Conservation (phyloP, 1,139 yeast genomes). For the Yamadazyma trypodendri region DNA sequence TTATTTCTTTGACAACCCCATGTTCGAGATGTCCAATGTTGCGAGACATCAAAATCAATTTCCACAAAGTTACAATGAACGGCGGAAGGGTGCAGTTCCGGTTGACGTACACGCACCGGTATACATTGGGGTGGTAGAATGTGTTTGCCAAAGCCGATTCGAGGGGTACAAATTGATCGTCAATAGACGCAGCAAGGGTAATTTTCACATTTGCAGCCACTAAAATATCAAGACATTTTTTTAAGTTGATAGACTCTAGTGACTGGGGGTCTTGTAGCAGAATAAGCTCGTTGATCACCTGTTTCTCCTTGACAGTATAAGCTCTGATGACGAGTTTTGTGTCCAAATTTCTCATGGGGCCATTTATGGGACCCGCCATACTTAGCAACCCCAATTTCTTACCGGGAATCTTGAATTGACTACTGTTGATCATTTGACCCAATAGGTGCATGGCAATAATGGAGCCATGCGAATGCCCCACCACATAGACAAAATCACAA, state of each 20-base stretch:
- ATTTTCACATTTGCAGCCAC: conserved; percentile 46
- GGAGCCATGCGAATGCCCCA: conserved; percentile 46
- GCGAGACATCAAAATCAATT: conserved; percentile 32
- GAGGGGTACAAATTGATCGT: conserved; percentile 84
- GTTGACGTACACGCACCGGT: conserved; percentile 37
- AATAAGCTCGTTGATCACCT: conserved; percentile 47
- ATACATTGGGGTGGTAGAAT: conserved; percentile 54
- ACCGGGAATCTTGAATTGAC: conserved; percentile 10
- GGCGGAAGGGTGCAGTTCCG: conserved; percentile 25
- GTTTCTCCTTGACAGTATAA: conserved; percentile 46
- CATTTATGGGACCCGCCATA: conserved; percentile 45
- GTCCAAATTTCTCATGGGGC: conserved; percentile 46
- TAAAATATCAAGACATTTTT: conserved; percentile 27
- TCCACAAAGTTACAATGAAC: conserved; percentile 32
- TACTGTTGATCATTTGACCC: conserved; percentile 24
- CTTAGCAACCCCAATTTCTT: conserved; percentile 42
- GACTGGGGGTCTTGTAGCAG: conserved; percentile 44
- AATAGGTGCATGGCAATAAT: conserved; percentile 46
- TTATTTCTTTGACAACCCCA: conserved; percentile 29
- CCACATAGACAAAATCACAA: conserved; percentile 45
- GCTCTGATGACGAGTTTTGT: conserved; percentile 48
- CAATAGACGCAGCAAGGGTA: conserved; percentile 46
- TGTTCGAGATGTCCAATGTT: conserved; percentile 41
- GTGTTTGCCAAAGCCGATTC: conserved; percentile 45
- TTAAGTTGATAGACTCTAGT: conserved; percentile 28